Percentiles rank a stretch among this genome's conserved stretches.
Conservation (phyloP, 306 rosid species). For the Vigna mungo region DNA sequence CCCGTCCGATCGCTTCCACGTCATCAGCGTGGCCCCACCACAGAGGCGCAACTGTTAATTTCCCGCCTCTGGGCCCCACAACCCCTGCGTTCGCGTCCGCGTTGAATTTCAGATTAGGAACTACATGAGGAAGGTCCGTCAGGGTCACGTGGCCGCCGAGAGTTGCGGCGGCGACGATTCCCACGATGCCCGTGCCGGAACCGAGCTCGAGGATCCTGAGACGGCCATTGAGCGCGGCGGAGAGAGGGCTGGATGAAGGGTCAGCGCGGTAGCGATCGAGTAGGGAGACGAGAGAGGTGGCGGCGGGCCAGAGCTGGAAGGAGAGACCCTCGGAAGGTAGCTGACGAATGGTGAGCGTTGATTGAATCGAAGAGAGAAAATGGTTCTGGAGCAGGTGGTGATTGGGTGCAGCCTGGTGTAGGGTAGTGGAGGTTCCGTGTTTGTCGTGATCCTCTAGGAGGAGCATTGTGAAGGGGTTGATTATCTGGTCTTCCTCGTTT, state of each 20-base stretch:
- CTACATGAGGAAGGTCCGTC: constrained; percentile 90
- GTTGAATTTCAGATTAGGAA: constrained; percentile 75
- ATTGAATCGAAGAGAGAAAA: constrained; percentile 63
- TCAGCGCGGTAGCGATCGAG: constrained; percentile 65
- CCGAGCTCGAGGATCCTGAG: constrained; percentile 81
- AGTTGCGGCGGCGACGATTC: constrained; percentile 81
- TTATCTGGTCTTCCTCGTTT: constrained; percentile 50
- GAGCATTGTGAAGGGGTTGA: constrained; percentile 53
- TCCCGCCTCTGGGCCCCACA: constrained; percentile 61
- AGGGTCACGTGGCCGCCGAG: constrained; percentile 71
- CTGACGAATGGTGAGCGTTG: constrained; percentile 69
- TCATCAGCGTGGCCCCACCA: constrained; percentile 83
- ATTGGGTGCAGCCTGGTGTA: constrained; percentile 4
- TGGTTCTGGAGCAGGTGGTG: constrained; percentile 53
- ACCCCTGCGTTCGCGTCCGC: constrained; percentile 63
- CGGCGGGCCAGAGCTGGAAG: constrained; percentile 99
- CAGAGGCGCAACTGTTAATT: constrained; percentile 59
- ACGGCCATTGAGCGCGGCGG: constrained; percentile 47
- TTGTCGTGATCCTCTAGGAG: constrained; percentile 30
- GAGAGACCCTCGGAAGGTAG: constrained; percentile 87
- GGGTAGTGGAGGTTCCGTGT: not conserved
- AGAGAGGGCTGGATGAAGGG: constrained; percentile 66
- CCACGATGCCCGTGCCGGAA: constrained; percentile 93
- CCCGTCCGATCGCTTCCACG: constrained; percentile 61
- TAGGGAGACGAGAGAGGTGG: constrained; percentile 82